Evolutionary conservation across 148 eudicot species (phyloP).

Genomic region (Vaccinium myrtillus): DNA sequence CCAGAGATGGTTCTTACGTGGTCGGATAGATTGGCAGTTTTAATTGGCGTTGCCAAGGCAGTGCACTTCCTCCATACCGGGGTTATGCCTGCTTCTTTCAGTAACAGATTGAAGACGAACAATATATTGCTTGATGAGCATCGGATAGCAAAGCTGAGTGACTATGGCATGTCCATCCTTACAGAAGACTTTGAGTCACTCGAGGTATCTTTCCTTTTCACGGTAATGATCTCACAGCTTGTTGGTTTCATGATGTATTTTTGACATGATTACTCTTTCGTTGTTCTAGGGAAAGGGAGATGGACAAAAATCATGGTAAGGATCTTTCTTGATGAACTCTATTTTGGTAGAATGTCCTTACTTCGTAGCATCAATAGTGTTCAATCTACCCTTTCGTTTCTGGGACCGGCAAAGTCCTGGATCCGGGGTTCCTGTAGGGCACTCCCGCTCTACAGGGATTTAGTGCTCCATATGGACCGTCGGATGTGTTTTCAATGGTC

Average conservation of each 20-base stretch:
- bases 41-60: constrained; percentile 67
- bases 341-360: neutral
- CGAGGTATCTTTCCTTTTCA: constrained; percentile 32
- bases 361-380: neutral
- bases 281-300: constrained; percentile 47
- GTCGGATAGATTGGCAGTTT: constrained; percentile 63
- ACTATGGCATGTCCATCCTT: constrained; percentile 64
- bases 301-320: constrained; percentile 43
- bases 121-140: constrained; percentile 68
- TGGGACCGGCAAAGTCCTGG: neutral
- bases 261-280: constrained; percentile 13
- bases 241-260: constrained; percentile 7
- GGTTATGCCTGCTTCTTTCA: constrained; percentile 47
- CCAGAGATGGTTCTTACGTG: constrained; percentile 50
- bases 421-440: no score
- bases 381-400: neutral
- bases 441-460: no score
- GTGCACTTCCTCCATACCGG: constrained; percentile 68
- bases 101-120: constrained; percentile 49
- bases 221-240: neutral
- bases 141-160: constrained; percentile 64
- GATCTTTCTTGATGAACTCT: neutral
- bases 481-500: no score
- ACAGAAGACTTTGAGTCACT: constrained; percentile 49
- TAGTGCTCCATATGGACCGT: no score